Evolutionary conservation across 2,329 filamentous ascomycete genomes (phyloP).

Genomic region (Trichoderma atroviride): DNA sequence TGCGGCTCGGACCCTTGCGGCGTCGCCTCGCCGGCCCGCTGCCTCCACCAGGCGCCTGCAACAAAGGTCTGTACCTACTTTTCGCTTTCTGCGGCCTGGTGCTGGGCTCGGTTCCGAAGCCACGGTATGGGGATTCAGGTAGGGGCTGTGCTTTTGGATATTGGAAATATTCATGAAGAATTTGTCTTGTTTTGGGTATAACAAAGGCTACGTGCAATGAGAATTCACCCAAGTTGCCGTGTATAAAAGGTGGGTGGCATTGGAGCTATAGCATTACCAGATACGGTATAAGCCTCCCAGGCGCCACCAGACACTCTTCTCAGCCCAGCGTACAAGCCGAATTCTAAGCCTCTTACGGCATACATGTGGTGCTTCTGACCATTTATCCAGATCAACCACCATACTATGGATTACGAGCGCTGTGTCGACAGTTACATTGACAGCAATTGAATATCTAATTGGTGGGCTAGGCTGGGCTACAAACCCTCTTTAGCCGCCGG

Average conservation of each 20-base stretch:
- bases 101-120: conserved; percentile 1
- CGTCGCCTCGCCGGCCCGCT: conserved; percentile 15
- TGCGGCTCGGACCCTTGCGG: conserved; percentile 25
- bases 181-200: background rate
- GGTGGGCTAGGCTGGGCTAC: conserved; percentile 1
- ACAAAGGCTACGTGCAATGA: background rate
- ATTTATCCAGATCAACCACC: background rate
- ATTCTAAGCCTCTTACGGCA: background rate
- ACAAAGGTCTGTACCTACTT: background rate
- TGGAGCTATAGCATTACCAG: background rate
- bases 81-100: background rate
- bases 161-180: background rate
- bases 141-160: background rate
- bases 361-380: background rate
- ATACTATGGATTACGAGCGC: background rate
- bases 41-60: conserved; percentile 20
- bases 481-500: conserved; percentile 14
- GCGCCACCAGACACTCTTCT: conserved; percentile 5
- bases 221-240: background rate
- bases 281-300: conserved; percentile 3
- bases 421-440: background rate
- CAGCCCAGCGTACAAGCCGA: background rate
- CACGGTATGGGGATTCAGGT: background rate
- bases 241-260: background rate
- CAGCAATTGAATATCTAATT: background rate